Percentiles rank a stretch among this genome's conserved stretches.
Conservation (phyloP, 2,329 filamentous ascomycete genomes). For the Neurospora sp. region DNA sequence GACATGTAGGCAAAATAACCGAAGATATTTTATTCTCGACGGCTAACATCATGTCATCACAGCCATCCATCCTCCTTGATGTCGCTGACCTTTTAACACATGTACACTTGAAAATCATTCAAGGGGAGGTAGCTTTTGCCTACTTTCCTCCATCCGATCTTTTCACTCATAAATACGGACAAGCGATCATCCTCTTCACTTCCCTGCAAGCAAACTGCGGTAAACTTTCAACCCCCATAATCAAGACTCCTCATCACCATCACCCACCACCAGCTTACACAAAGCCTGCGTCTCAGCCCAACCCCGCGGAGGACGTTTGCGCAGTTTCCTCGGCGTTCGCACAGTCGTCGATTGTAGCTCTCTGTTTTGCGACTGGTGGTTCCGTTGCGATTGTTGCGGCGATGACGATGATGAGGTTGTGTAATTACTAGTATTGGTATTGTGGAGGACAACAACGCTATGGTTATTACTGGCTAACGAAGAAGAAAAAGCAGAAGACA, state of each 20-base stretch:
- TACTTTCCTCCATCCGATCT: no score
- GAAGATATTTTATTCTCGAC: no score
- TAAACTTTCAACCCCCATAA: not conserved
- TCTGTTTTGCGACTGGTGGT: not conserved
- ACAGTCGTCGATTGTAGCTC: not conserved
- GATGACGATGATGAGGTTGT: not conserved
- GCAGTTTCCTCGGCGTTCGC: conserved; percentile 32
- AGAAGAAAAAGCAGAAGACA: not conserved
- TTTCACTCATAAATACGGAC: no score
- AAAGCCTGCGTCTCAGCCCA: conserved; percentile 21
- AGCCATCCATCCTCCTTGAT: no score
- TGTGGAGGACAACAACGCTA: not conserved
- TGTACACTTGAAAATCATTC: no score
- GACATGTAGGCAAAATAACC: no score
- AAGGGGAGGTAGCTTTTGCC: no score
- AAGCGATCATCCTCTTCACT: not conserved
- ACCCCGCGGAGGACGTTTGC: conserved; percentile 28
- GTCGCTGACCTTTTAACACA: no score
- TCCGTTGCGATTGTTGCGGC: not conserved
- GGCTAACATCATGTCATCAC: no score
- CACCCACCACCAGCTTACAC: conserved; percentile 14
- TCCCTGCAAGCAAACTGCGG: not conserved
- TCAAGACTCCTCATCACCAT: not conserved
- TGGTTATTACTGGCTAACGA: not conserved
- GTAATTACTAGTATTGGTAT: not conserved